phyloP scores from a whole-genome alignment of 345 rosid genomes.

The Sonneratia alba region DNA sequence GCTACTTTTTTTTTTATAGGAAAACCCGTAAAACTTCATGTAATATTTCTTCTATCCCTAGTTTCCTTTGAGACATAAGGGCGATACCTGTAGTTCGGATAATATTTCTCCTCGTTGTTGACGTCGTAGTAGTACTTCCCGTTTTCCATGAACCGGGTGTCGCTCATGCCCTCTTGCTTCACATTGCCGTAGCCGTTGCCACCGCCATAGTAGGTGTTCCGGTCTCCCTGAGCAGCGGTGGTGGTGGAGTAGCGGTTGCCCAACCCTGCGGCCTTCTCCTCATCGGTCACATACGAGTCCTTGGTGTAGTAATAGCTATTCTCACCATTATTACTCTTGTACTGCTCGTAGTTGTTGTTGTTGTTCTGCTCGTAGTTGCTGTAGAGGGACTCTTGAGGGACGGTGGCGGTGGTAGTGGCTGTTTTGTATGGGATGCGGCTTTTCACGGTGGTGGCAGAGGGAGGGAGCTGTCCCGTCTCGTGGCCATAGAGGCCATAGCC shows the following conservation, averaged over 20 bases:
- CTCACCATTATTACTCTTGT: conserved; percentile 5
- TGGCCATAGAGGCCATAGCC: conserved; percentile 50
- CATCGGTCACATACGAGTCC: conserved; percentile 8
- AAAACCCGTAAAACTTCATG: background rate
- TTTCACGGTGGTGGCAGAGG: conserved; percentile 17
- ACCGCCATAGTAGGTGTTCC: conserved; percentile 14
- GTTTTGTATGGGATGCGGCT: conserved; percentile 18
- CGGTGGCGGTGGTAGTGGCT: conserved; percentile 12
- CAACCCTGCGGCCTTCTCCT: conserved; percentile 12
- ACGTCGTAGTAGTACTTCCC: conserved; percentile 28
- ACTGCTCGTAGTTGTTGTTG: conserved; percentile 7
- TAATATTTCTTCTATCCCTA: too few species aligned
- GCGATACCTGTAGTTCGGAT: conserved; percentile 10
- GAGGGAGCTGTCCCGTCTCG: conserved; percentile 17
- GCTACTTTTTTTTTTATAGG: background rate
- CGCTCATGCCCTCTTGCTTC: conserved; percentile 38
- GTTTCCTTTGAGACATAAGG: too few species aligned
- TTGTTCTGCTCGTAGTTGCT: background rate
- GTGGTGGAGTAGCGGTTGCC: conserved; percentile 17
- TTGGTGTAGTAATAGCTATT: conserved; percentile 15
- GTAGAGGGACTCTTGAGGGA: conserved; percentile 19
- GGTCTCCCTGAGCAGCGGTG: conserved; percentile 9
- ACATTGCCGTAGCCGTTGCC: conserved; percentile 13
- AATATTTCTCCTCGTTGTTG: conserved; percentile 15
- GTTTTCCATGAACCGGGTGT: conserved; percentile 36